phyloP scores from a whole-genome alignment of 768 basidiomycete genomes.

The Russula dissimulans region DNA sequence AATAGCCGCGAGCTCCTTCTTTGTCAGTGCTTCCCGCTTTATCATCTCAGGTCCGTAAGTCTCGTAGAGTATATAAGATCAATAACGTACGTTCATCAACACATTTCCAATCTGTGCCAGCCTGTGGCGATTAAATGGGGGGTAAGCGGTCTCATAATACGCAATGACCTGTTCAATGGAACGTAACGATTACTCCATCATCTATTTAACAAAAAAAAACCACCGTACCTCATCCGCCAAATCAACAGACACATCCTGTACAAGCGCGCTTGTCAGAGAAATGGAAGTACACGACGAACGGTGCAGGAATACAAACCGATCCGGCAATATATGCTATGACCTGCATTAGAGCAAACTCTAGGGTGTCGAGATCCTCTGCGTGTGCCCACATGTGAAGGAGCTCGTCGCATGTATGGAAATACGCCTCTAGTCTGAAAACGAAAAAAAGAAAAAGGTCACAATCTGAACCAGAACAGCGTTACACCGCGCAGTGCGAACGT shows the following conservation, averaged over 20 bases:
- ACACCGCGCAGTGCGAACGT: neutral
- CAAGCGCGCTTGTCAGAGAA: neutral
- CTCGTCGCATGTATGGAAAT: slow-evolving; percentile 22
- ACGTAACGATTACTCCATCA: neutral
- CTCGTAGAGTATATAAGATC: neutral
- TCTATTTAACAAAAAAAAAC: neutral
- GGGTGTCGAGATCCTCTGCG: slow-evolving; percentile 22
- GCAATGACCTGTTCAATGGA: slow-evolving; percentile 11
- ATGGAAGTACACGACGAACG: neutral
- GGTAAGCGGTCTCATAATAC: slow-evolving; percentile 18
- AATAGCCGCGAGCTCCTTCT: slow-evolving; percentile 15
- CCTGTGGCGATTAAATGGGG: slow-evolving; percentile 18
- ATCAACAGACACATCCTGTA: slow-evolving; percentile 6
- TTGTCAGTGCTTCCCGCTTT: slow-evolving; percentile 6
- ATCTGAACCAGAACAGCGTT: neutral
- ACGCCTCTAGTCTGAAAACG: slow-evolving; percentile 5
- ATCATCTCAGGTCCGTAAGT: neutral
- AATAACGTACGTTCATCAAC: slow-evolving; percentile 12
- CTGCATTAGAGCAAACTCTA: slow-evolving; percentile 23
- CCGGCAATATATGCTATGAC: slow-evolving; percentile 21
- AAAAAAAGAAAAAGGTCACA: neutral
- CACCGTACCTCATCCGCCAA: slow-evolving; percentile 10
- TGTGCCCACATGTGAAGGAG: slow-evolving; percentile 24
- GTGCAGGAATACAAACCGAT: slow-evolving; percentile 9
- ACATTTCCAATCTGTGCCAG: slow-evolving; percentile 15